Percentiles rank a stretch among this genome's conserved stretches.
phyloP scores from a whole-genome alignment of 2,329 filamentous ascomycete genomes.

The Cladorrhinum sp. region DNA sequence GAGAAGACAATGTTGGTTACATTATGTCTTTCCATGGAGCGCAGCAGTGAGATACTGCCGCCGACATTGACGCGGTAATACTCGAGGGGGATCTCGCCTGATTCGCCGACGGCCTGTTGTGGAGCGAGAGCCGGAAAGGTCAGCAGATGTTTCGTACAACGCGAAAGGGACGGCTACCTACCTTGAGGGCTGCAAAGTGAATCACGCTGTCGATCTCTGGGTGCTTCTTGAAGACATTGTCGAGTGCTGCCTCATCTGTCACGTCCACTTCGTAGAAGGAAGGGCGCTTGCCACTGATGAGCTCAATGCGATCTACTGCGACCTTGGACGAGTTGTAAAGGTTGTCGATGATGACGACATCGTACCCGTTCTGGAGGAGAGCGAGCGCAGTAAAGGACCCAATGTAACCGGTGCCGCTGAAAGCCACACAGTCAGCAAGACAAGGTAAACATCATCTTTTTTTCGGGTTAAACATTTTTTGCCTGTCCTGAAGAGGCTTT shows the following conservation, averaged over 20 bases:
- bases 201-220: constrained; percentile 97
- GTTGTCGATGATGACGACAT: constrained; percentile 94
- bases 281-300: constrained; percentile 85
- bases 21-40: constrained; percentile 83
- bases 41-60: constrained; percentile 83
- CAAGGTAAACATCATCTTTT: constrained; percentile 2
- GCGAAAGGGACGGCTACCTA: constrained; percentile 36
- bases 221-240: constrained; percentile 83
- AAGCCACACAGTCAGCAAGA: constrained; percentile 29
- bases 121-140: not conserved
- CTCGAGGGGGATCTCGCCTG: constrained; percentile 86
- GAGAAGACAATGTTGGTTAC: constrained; percentile 98
- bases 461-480: not conserved
- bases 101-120: constrained; percentile 89
- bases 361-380: constrained; percentile 89
- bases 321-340: constrained; percentile 96
- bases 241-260: constrained; percentile 77
- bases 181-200: constrained; percentile 97
- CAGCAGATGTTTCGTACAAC: not conserved
- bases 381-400: constrained; percentile 93
- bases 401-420: constrained; percentile 96
- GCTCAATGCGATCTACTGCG: constrained; percentile 89
- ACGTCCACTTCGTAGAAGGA: constrained; percentile 83
- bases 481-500: not conserved
- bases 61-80: constrained; percentile 98